Evolutionary conservation across 805 yeast genomes (phyloP), one percentile per base, ranked within the genome.

Genomic region (Wickerhamiella sergipiensis): DNA sequence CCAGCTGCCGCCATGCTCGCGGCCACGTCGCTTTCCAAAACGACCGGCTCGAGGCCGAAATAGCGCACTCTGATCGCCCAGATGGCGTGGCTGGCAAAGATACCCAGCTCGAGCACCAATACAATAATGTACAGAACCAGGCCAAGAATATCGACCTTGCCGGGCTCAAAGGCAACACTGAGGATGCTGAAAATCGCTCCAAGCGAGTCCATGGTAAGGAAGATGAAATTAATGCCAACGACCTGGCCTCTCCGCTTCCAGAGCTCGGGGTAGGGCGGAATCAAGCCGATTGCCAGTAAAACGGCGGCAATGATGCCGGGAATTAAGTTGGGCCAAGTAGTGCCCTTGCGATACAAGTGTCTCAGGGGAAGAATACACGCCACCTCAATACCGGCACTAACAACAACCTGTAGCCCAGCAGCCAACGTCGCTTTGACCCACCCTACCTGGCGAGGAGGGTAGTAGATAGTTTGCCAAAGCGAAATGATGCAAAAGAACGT

Each of bases 201-300:
- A 23, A 77, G 55, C 3, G 85, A 77, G 64, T 90, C 97, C 68
- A 89, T 67, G 5, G 73, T 60, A 52, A 90, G 70, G 56, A 90
- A 90, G 2, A 83, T 57, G 61, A 90, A 88, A 63, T 88, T 88
- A 60, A 90, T 83, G 0, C 97, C 97, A 2, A 88, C 79, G 2
- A 90, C 97, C 36, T 83, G 69, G 1, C 97, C 97, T 48, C 77
- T 65, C 55, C 95, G 73, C 61, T 86, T 85, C 31, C 79, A 75
- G 23, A 90, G 68, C 64, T 90, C 97, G 58, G 79, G 80, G 63
- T 89, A 90, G 4, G 97, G 96, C 0, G 97, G 97, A 0, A 90
- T 56, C 36, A 90, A 71, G 0, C 97, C 97, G 2, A 75, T 62
- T 0, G 84, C 92, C 8, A 90, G 68, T 18, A 85, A 63, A 0